Percentiles rank a stretch among this genome's conserved stretches.
Evolutionary conservation across 768 basidiomycete genomes (phyloP).

Genomic region (Mycena sanguinolenta): DNA sequence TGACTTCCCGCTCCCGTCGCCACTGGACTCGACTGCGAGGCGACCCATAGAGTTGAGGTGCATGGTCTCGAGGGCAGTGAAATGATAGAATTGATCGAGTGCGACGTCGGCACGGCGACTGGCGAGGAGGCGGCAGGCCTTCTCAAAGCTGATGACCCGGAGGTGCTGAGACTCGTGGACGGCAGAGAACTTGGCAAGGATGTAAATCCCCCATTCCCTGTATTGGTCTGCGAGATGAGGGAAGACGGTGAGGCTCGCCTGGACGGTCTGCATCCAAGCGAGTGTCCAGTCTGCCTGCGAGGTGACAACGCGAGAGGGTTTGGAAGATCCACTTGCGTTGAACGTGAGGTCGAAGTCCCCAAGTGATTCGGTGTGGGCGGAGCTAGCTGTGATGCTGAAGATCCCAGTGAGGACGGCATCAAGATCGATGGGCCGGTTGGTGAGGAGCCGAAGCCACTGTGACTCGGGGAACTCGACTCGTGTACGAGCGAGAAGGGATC

Average conservation of each 20-base stretch:
- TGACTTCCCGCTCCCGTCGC: not conserved
- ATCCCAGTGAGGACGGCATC: not conserved
- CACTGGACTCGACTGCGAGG: not conserved
- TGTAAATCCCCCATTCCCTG: not conserved
- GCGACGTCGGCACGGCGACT: slow-evolving; percentile 2
- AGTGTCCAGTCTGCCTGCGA: not conserved
- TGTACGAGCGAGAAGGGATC: not conserved
- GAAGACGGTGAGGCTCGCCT: slow-evolving; percentile 5
- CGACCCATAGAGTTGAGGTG: slow-evolving; percentile 2
- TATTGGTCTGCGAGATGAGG: not conserved
- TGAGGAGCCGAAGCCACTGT: slow-evolving; percentile 12
- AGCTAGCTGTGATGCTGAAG: not conserved
- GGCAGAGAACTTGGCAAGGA: slow-evolving; percentile 5
- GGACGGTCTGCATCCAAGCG: not conserved
- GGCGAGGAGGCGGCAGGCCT: not conserved
- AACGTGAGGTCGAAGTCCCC: slow-evolving; percentile 4
- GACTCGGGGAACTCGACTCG: slow-evolving; percentile 9
- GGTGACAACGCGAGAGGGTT: not conserved
- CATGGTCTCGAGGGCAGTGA: slow-evolving; percentile 16
- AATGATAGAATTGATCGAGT: slow-evolving; percentile 1
- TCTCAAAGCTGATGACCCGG: slow-evolving; percentile 18
- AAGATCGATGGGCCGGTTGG: not conserved
- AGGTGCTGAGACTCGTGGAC: slow-evolving; percentile 15
- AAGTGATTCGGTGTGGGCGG: not conserved
- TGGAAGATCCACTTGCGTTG: not conserved